Base-by-base conservation (phyloP, 2,329 filamentous ascomycete genomes). In the Trichophyton rubrum region DNA sequence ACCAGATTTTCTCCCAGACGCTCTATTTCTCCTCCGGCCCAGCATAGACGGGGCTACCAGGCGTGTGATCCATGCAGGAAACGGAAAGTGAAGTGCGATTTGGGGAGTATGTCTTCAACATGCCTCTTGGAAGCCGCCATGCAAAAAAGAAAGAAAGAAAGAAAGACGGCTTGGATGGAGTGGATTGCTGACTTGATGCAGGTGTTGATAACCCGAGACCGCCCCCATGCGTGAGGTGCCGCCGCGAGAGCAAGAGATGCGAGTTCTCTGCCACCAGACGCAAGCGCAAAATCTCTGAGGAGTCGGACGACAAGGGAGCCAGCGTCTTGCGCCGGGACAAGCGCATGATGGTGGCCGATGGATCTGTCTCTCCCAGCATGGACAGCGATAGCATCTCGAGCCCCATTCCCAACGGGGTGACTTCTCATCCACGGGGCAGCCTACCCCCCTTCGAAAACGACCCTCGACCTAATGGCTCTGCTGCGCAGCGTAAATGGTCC, bases 161-260 rank as follows among this genome's bases (percentile, higher is more conserved):
- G 6, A 5, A 27, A 43, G 17, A 3, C 11, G 3, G 22, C 30
- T 3, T 30, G 17, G 9, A 47, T 30, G 6, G 0, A 33, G 17
- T 24, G 35, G 41, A 17, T 38, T 1, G 20, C 35, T 57, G 27
- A 41, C 30, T 53, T 40, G 22, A 33, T 38, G 17, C 11, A 77
- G 75, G 75, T 68, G 92, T 97, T 71, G 93, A 97, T 75, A 92
- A 93, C 68, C 93, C 93, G 24, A 85, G 91, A 74, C 90, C 95
- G 68, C 92, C 92, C 60, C 93, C 93, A 1, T 99, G 93, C 73
- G 88, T 92, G 62, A 85, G 93, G 70, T 99, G 93, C 73, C 87
- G 90, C 59, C 86, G 93, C 66, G 93, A 99, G 78, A 90, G 87
- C 77, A 97, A 97, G 74, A 87, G 96, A 69, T 99, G 93, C 78